These are phyloP conservation scores for Boletales sp. DNA, from an alignment of 768 basidiomycete genomes.

Conservation along the genomic window DNA sequence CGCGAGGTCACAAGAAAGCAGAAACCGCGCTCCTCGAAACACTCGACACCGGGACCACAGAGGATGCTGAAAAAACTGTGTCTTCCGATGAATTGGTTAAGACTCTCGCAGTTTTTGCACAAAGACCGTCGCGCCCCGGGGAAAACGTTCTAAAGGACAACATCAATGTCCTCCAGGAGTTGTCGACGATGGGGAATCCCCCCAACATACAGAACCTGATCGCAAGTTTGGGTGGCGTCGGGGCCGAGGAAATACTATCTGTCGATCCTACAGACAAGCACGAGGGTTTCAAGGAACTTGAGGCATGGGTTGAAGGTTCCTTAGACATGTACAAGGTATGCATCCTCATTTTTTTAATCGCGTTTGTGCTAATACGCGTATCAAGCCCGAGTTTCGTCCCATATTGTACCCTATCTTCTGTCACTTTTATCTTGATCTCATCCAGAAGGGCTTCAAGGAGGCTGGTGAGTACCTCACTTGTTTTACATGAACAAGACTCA, in stretches of 20 bases:
- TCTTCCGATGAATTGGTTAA: conserved; percentile 53
- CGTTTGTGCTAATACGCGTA: conserved; percentile 12
- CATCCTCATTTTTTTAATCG: conserved; percentile 3
- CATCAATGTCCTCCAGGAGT: conserved; percentile 60
- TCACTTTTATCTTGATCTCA: conserved; percentile 94
- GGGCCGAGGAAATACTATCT: conserved; percentile 78
- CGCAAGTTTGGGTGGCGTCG: conserved; percentile 72
- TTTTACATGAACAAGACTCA: not conserved
- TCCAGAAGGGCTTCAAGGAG: conserved; percentile 86
- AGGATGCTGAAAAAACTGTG: conserved; percentile 37
- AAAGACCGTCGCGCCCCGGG: conserved; percentile 61
- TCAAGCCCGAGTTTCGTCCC: conserved; percentile 87
- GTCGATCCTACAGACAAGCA: conserved; percentile 83
- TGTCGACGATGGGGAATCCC: conserved; percentile 66
- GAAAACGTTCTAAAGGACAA: conserved; percentile 72
- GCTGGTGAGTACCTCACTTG: conserved; percentile 56
- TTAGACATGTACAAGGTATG: conserved; percentile 86
- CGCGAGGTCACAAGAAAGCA: conserved; percentile 43
- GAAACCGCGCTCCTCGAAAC: conserved; percentile 42
- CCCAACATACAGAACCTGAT: conserved; percentile 73
- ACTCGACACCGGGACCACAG: conserved; percentile 29
- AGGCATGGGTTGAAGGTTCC: conserved; percentile 87
- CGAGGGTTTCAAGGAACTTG: conserved; percentile 81
- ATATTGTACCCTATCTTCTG: conserved; percentile 95
- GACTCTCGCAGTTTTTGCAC: conserved; percentile 62